These are phyloP conservation scores for Talaromyces albobiverticillius DNA, from an alignment of 2,329 filamentous ascomycete genomes.

Conservation along the genomic window DNA sequence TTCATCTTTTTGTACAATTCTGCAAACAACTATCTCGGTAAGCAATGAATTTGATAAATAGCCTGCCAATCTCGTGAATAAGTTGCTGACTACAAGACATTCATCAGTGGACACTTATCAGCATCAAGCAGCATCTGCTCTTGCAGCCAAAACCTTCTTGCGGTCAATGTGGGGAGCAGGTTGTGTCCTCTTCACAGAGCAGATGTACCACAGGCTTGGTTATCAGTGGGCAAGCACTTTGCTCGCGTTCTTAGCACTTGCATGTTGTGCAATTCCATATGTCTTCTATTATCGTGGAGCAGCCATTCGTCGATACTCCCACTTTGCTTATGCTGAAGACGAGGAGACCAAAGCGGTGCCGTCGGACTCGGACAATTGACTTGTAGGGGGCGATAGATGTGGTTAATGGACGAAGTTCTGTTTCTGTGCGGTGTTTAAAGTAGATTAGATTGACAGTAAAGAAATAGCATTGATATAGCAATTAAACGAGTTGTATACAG, in stretches of 20 bases:
- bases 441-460: too few relatives aligned
- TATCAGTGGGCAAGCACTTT: constrained; percentile 74
- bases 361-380: neutral
- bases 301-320: constrained; percentile 64
- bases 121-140: constrained; percentile 73
- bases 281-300: constrained; percentile 77
- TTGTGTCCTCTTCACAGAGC: constrained; percentile 74
- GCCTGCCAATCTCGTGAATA: neutral
- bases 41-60: constrained; percentile 6
- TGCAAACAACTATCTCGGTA: constrained; percentile 67
- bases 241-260: constrained; percentile 70
- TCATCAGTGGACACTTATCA: constrained; percentile 63
- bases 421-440: too few relatives aligned
- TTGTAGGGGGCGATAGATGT: neutral
- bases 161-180: constrained; percentile 76
- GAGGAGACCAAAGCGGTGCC: constrained; percentile 40
- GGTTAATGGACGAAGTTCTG: neutral
- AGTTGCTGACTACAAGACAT: constrained; percentile 16
- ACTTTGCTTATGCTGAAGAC: constrained; percentile 66
- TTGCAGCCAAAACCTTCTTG: constrained; percentile 78
- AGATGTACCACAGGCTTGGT: constrained; percentile 73
- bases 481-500: too few relatives aligned
- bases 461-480: too few relatives aligned
- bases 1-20: constrained; percentile 83
- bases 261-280: constrained; percentile 79